Conservation (phyloP, 192 early-diverging fungal species). For the Funneliformis mosseae region DNA sequence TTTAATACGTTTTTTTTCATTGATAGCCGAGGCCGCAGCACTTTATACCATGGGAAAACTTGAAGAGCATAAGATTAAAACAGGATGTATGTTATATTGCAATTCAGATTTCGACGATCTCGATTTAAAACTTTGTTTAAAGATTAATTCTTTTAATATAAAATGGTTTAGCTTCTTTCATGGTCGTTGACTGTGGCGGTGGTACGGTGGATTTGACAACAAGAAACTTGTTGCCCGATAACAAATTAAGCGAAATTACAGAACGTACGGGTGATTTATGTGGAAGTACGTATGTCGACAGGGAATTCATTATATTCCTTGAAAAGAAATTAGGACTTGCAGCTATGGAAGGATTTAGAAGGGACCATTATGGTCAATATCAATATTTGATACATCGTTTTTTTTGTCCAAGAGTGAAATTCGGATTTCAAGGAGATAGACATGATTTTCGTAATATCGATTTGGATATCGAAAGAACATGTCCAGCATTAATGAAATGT, state of each 20-base stretch:
- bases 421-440: not conserved
- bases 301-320: not conserved
- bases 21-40: slow-evolving; percentile 53
- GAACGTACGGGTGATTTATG: slow-evolving; percentile 12
- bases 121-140: not conserved
- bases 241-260: slow-evolving; percentile 24
- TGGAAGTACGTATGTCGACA: slow-evolving; percentile 4
- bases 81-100: slow-evolving; percentile 10
- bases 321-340: not conserved
- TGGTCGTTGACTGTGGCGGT: slow-evolving; percentile 54
- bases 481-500: slow-evolving; percentile 18
- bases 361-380: not conserved
- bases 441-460: not conserved
- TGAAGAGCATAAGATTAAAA: slow-evolving; percentile 46
- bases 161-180: slow-evolving; percentile 29
- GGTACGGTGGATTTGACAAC: slow-evolving; percentile 50
- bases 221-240: not conserved
- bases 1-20: slow-evolving; percentile 12
- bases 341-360: not conserved
- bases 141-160: not conserved
- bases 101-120: not conserved
- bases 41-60: slow-evolving; percentile 57
- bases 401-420: slow-evolving; percentile 7
- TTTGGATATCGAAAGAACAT: not conserved
- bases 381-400: not conserved